Evolutionary conservation across 23 red algal species (phyloP).

Genomic region (Gracilaria gracilis): DNA sequence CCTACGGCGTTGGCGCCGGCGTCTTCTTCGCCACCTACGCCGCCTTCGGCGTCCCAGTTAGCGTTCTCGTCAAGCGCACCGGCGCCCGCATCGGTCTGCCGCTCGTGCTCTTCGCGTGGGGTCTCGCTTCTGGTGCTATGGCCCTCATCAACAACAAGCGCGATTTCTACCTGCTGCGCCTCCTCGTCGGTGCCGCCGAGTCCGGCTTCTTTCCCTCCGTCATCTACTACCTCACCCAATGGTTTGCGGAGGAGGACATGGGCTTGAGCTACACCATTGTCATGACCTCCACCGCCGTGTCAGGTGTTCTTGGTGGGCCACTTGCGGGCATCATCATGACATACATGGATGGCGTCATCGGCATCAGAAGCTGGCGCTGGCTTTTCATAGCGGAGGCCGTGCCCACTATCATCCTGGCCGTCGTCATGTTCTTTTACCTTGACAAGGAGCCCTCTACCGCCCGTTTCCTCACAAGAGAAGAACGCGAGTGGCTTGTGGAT

Average conservation of each 20-base stretch:
- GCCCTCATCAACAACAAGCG: constrained; percentile 60
- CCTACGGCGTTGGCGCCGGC: constrained; percentile 62
- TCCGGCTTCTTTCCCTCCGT: constrained; percentile 74
- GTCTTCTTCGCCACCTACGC: constrained; percentile 79
- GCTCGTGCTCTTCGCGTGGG: constrained; percentile 60
- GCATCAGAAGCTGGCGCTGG: constrained; percentile 71
- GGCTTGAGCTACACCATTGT: constrained; percentile 74
- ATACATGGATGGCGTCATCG: constrained; percentile 38
- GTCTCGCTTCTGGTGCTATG: constrained; percentile 73
- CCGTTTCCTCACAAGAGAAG: constrained; percentile 58
- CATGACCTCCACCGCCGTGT: constrained; percentile 79
- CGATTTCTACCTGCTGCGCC: constrained; percentile 65
- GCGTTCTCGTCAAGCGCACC: constrained; percentile 61
- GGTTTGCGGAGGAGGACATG: constrained; percentile 80
- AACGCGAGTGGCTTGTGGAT: constrained; percentile 58
- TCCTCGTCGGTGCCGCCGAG: constrained; percentile 69
- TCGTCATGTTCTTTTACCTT: constrained; percentile 68
- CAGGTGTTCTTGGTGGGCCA: constrained; percentile 63
- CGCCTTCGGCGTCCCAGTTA: constrained; percentile 62
- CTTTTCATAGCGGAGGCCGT: constrained; percentile 66
- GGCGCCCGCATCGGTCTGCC: constrained; percentile 62
- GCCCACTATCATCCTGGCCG: constrained; percentile 57
- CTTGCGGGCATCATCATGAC: constrained; percentile 67
- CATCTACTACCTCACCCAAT: constrained; percentile 75
- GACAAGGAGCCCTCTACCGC: constrained; percentile 52